Evolutionary conservation across 441 rosid species (phyloP).

Genomic region (Jatropha multifida): DNA sequence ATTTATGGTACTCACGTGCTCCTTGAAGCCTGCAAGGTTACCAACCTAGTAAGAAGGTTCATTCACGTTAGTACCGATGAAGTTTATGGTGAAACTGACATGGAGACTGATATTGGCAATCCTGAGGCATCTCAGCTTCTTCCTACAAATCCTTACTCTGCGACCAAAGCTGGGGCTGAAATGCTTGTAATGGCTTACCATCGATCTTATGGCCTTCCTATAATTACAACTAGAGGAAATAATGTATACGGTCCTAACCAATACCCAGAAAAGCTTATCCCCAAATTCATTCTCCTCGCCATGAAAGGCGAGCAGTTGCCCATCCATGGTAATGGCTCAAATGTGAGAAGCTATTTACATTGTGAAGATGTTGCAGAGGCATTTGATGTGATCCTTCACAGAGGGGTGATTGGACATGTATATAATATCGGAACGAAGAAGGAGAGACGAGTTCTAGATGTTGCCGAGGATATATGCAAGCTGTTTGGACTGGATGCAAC

Average conservation of each 20-base stretch:
- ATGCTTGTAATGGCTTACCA: slow-evolving; percentile 68
- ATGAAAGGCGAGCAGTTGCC: slow-evolving; percentile 55
- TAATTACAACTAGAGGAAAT: slow-evolving; percentile 57
- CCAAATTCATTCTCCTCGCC: slow-evolving; percentile 57
- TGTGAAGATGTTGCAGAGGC: slow-evolving; percentile 73
- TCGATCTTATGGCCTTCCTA: slow-evolving; percentile 55
- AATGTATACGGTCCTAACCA: slow-evolving; percentile 69
- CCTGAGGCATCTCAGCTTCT: slow-evolving; percentile 63
- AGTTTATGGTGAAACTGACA: slow-evolving; percentile 63
- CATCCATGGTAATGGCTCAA: slow-evolving; percentile 64
- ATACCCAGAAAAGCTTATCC: slow-evolving; percentile 61
- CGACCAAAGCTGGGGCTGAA: slow-evolving; percentile 67
- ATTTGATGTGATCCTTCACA: slow-evolving; percentile 62
- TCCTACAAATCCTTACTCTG: slow-evolving; percentile 66
- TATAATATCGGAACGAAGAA: slow-evolving; percentile 57
- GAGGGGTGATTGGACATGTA: slow-evolving; percentile 58
- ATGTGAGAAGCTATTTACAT: slow-evolving; percentile 57
- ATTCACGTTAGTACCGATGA: slow-evolving; percentile 72
- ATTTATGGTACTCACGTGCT: slow-evolving; percentile 68
- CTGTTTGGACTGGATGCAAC: slow-evolving; percentile 39
- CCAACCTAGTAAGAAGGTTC: slow-evolving; percentile 53
- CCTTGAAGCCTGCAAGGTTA: slow-evolving; percentile 67
- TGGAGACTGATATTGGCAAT: slow-evolving; percentile 55
- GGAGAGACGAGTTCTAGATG: slow-evolving; percentile 58
- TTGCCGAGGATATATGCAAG: slow-evolving; percentile 56